Evolutionary conservation across 2,329 filamentous ascomycete species (phyloP), one percentile per base, ranked within the genome.

Genomic region (Colletotrichum noveboracense): DNA sequence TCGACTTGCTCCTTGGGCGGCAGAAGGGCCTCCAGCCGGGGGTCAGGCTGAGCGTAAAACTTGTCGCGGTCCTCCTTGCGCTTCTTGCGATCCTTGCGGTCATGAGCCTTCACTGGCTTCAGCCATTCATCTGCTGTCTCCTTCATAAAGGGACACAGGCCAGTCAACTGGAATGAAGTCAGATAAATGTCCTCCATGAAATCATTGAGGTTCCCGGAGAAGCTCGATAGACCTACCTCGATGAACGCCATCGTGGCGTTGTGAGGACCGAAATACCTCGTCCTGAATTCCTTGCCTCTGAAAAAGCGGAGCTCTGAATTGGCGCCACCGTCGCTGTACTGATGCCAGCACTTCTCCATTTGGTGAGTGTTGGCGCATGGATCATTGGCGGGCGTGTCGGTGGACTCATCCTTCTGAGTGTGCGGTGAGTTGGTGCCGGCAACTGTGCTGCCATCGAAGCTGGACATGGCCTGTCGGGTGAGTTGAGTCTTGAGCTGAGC

Each of bases 101-200:
- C 85, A 77, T 90, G 88, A 30, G 91, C 86, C 48, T 90, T 89
- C 60, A 92, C 87, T 9, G 91, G 90, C 67, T 88, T 87, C 70
- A 92, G 86, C 89, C 90, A 92, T 80, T 92, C 89, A 69, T 91
- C 89, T 12, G 90, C 90, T 1, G 90, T 92, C 83, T 92, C 90
- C 77, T 88, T 89, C 91, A 92, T 92, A 74, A 92, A 92, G 16
- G 89, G 88, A 61, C 87, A 89, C 61, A 92, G 85, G 4, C 91
- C 90, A 4, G 89, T 88, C 78, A 90, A 84, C 84, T 84, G 67
- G 32, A 13, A 72, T 12, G 26, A 36, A 38, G 70, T 78, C 48
- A 78, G 72, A 62, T 18, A 48, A 34, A 24, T 28, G 21, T 43
- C 38, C 30, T 55, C 30, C 5, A 58, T 6, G 14, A 48, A 21